Conservation (phyloP, 768 basidiomycete genomes). For the Termitomyces sp. region DNA sequence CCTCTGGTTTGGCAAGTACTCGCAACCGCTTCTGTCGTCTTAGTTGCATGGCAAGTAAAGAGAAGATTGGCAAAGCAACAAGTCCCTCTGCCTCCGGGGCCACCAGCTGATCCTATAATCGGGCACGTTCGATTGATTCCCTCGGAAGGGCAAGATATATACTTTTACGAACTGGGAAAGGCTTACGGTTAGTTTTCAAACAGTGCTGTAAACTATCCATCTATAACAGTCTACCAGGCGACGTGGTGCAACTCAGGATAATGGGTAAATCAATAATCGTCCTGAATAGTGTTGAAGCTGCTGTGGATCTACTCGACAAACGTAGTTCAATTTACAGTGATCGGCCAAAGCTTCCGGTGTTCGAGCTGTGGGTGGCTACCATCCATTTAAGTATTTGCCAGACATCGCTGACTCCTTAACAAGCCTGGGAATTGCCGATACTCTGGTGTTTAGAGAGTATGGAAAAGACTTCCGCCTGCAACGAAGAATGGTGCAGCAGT, state of each 20-base stretch:
- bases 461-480: constrained; percentile 18
- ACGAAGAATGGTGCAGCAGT: constrained; percentile 15
- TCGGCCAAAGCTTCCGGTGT: constrained; percentile 14
- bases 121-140: constrained; percentile 32
- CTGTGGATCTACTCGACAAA: constrained; percentile 22
- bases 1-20: not conserved
- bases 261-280: constrained; percentile 21
- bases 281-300: constrained; percentile 19
- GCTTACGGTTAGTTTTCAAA: constrained; percentile 23
- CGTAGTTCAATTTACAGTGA: constrained; percentile 22
- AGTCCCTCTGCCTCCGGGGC: constrained; percentile 24
- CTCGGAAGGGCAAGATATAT: constrained; percentile 16
- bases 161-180: constrained; percentile 25
- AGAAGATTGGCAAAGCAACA: not conserved
- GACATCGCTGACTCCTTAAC: not conserved
- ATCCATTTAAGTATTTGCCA: not conserved
- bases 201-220: not conserved
- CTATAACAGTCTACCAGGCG: constrained; percentile 11
- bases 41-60: not conserved
- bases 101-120: constrained; percentile 29
- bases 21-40: not conserved
- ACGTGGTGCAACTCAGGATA: constrained; percentile 16
- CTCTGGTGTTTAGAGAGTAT: constrained; percentile 17
- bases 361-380: constrained; percentile 12
- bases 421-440: constrained; percentile 13